Conservation (phyloP, 371 early-diverging fungal species). For the Haplosporangium sp. region DNA sequence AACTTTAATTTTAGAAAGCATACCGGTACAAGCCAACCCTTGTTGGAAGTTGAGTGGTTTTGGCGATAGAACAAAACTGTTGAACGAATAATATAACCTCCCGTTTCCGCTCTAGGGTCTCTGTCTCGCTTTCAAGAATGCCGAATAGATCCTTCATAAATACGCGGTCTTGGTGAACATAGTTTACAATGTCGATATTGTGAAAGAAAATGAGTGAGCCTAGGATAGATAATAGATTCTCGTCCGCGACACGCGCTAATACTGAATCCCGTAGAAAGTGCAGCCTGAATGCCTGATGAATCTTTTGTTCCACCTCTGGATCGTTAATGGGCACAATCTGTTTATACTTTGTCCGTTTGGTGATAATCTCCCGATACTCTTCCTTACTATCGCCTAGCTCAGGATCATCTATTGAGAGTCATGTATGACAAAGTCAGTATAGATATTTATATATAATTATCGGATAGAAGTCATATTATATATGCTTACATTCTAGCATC, state of each 20-base stretch:
- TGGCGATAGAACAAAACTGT: constrained; percentile 80
- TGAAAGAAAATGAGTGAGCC: constrained; percentile 82
- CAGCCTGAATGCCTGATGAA: constrained; percentile 85
- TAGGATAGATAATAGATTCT: constrained; percentile 74
- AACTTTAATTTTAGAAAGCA: background rate
- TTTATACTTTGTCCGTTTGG: constrained; percentile 70
- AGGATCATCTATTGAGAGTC: constrained; percentile 70
- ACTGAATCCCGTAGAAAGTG: constrained; percentile 88
- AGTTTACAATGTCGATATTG: constrained; percentile 81
- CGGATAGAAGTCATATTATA: background rate
- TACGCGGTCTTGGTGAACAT: constrained; percentile 74
- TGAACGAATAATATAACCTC: constrained; percentile 82
- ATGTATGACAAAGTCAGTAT: background rate
- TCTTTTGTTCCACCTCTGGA: constrained; percentile 71
- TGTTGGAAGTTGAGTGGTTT: constrained; percentile 69
- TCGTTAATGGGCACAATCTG: constrained; percentile 85
- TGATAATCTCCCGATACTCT: constrained; percentile 76
- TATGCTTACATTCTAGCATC: constrained; percentile 84
- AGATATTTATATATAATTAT: background rate
- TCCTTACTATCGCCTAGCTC: constrained; percentile 75
- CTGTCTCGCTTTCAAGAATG: constrained; percentile 66
- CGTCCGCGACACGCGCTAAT: constrained; percentile 78
- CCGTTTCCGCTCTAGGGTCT: constrained; percentile 61
- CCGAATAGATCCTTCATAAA: constrained; percentile 77
- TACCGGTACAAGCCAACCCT: constrained; percentile 69